Percentiles rank a stretch among this genome's conserved stretches.
Evolutionary conservation across 495 filamentous ascomycete species (phyloP).

Genomic region (Aspergillus olivimuriae): DNA sequence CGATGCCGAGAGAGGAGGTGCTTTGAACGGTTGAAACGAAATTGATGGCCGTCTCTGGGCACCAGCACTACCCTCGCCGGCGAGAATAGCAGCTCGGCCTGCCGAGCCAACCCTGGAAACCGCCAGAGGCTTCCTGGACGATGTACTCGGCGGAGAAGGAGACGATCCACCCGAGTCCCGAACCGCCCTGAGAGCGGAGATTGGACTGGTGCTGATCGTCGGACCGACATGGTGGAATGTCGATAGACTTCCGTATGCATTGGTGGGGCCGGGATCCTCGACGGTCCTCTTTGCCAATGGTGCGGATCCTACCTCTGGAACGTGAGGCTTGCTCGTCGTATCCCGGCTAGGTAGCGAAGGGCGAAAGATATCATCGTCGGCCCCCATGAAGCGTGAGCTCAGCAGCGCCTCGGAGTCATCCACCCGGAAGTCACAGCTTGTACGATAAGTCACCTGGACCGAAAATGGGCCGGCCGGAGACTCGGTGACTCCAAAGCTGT

Average conservation of each 20-base stretch:
- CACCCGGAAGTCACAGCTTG: constrained; percentile 81
- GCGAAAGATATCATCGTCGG: constrained; percentile 80
- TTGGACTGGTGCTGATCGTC: constrained; percentile 71
- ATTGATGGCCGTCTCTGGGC: constrained; percentile 71
- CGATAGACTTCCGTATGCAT: constrained; percentile 86
- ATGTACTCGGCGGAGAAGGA: constrained; percentile 47
- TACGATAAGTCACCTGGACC: constrained; percentile 75
- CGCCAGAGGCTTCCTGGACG: constrained; percentile 54
- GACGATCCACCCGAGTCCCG: constrained; percentile 45
- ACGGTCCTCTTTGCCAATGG: constrained; percentile 44
- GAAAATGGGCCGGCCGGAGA: constrained; percentile 81
- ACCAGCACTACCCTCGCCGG: constrained; percentile 46
- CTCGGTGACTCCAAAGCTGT: constrained; percentile 71
- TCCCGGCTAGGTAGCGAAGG: constrained; percentile 57
- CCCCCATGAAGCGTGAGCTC: constrained; percentile 92
- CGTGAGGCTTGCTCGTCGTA: constrained; percentile 26
- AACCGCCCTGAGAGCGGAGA: constrained; percentile 74
- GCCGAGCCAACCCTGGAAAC: constrained; percentile 50
- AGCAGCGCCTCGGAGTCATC: constrained; percentile 86
- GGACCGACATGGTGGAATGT: constrained; percentile 83
- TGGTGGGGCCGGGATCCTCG: constrained; percentile 57
- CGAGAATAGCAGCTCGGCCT: constrained; percentile 55
- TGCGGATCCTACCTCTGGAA: constrained; percentile 66
- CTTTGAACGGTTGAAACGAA: constrained; percentile 94
- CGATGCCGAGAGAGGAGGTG: constrained; percentile 86